Conservation (phyloP, 208 protist genomes). For the Plasmodiophora brassicae region DNA sequence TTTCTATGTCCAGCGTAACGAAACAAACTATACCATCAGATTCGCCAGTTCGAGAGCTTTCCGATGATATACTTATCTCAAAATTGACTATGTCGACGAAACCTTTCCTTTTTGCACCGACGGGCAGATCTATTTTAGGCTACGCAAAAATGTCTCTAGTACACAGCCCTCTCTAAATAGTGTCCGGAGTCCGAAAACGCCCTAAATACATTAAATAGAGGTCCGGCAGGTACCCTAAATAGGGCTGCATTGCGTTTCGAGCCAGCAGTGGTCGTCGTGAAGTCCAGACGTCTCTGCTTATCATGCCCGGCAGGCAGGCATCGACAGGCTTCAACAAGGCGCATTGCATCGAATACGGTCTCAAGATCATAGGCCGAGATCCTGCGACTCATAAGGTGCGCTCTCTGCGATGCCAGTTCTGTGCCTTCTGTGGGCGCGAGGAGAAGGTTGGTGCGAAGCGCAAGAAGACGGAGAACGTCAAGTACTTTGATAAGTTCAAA, state of each 20-base stretch:
- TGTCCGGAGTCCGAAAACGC: neutral
- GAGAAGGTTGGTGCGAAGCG: neutral
- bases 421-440: neutral
- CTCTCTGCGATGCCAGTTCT: neutral
- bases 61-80: too few species aligned
- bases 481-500: neutral
- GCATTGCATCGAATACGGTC: neutral
- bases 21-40: too few species aligned
- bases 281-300: neutral
- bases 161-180: too few species aligned
- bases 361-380: neutral
- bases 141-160: too few species aligned
- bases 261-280: neutral
- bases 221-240: neutral
- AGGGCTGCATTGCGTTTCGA: neutral
- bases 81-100: too few species aligned
- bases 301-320: neutral
- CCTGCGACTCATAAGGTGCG: too few species aligned
- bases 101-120: too few species aligned
- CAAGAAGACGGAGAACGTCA: neutral
- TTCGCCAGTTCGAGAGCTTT: too few species aligned
- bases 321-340: neutral
- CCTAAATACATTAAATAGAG: neutral
- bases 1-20: too few species aligned
- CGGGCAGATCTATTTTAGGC: too few species aligned